Evolutionary conservation across 2,329 filamentous ascomycete species (phyloP).

Genomic region (Apiospora malaysiana): DNA sequence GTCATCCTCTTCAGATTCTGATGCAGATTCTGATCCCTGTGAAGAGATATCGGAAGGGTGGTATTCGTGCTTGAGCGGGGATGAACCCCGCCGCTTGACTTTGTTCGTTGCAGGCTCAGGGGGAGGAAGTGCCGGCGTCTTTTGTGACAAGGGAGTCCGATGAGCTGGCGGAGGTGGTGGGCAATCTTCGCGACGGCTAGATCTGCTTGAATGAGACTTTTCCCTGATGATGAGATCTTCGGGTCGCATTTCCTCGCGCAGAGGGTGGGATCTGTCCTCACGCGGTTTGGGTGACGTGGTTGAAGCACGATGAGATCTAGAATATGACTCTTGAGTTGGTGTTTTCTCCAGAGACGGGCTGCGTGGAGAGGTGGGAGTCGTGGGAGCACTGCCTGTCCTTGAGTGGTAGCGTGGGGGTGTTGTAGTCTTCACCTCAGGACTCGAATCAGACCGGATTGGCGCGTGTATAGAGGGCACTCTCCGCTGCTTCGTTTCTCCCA

Average conservation of each 20-base stretch:
- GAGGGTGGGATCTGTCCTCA: slow-evolving; percentile 23
- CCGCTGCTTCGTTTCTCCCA: slow-evolving; percentile 44
- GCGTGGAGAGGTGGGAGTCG: slow-evolving; percentile 33
- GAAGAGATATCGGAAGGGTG: slow-evolving; percentile 77
- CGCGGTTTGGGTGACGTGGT: slow-evolving; percentile 2
- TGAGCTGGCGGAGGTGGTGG: slow-evolving; percentile 62
- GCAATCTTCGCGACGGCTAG: slow-evolving; percentile 54
- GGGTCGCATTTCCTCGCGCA: slow-evolving; percentile 25
- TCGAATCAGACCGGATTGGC: slow-evolving; percentile 31
- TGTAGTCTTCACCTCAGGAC: slow-evolving; percentile 35
- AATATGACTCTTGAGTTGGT: slow-evolving; percentile 43
- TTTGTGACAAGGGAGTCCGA: slow-evolving; percentile 49
- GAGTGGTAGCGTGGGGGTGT: slow-evolving; percentile 45
- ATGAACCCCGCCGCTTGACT: slow-evolving; percentile 78
- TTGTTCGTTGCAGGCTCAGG: slow-evolving; percentile 51
- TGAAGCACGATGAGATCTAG: slow-evolving; percentile 24
- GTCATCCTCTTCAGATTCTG: slow-evolving; percentile 52
- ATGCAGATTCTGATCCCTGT: slow-evolving; percentile 38
- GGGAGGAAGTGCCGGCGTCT: slow-evolving; percentile 47
- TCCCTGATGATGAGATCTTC: slow-evolving; percentile 40
- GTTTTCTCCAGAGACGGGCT: slow-evolving; percentile 43
- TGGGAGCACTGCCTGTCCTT: slow-evolving; percentile 37
- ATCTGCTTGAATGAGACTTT: slow-evolving; percentile 40
- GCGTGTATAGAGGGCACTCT: slow-evolving; percentile 29
- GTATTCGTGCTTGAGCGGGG: slow-evolving; percentile 96